Evolutionary conservation across 2,329 filamentous ascomycete species (phyloP).

Genomic region (Aspergillus puulaauensis): DNA sequence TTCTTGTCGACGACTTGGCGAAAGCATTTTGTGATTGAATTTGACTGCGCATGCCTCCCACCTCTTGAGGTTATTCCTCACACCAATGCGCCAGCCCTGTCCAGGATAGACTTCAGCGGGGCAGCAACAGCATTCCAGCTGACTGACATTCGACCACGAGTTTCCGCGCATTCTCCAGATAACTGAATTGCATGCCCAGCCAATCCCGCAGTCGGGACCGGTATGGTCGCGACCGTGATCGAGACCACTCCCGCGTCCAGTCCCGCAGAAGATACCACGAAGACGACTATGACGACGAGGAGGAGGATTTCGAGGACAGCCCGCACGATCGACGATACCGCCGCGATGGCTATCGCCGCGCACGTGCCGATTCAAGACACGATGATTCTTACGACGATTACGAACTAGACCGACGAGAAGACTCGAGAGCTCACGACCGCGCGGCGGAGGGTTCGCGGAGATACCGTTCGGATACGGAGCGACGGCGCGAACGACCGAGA

Average conservation of each 20-base stretch:
- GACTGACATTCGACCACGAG: not conserved
- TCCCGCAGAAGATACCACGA: constrained; percentile 20
- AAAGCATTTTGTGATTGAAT: not conserved
- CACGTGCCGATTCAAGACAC: constrained; percentile 22
- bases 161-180: not conserved
- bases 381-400: constrained; percentile 21
- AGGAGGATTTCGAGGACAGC: constrained; percentile 21
- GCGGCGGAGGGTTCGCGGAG: constrained; percentile 5
- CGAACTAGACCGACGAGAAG: constrained; percentile 14
- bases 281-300: constrained; percentile 23
- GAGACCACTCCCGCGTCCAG: constrained; percentile 17
- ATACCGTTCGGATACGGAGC: constrained; percentile 9
- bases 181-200: constrained; percentile 29
- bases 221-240: constrained; percentile 25
- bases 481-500: constrained; percentile 29
- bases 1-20: constrained; percentile 1
- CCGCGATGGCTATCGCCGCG: constrained; percentile 18
- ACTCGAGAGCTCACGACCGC: constrained; percentile 7
- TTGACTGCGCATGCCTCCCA: not conserved
- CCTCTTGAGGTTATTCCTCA: not conserved
- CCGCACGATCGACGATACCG: constrained; percentile 22
- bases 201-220: constrained; percentile 36
- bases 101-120: not conserved
- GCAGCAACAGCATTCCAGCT: not conserved
- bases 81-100: not conserved